Conservation (phyloP, 139 green algal genomes). For the Microglena sp. region DNA sequence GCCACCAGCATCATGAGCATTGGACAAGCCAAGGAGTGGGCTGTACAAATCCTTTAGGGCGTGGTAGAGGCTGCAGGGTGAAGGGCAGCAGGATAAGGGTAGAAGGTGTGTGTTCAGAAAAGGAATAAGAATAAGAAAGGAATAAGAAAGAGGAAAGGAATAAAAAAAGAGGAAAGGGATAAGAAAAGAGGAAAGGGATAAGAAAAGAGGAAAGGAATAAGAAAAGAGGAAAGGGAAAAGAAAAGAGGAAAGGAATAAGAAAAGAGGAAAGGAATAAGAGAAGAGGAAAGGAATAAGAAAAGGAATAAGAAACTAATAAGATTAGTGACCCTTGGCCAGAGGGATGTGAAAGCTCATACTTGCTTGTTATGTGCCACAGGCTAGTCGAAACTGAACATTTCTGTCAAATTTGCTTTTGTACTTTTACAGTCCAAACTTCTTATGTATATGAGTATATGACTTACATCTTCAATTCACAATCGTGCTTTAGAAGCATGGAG, state of each 20-base stretch:
- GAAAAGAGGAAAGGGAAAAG: neutral
- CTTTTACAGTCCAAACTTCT: too few relatives aligned
- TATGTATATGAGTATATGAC: too few relatives aligned
- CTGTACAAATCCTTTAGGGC: slow-evolving; percentile 41
- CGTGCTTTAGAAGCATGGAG: too few relatives aligned
- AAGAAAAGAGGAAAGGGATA: neutral
- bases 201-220: neutral
- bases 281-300: too few relatives aligned
- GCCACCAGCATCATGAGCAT: neutral
- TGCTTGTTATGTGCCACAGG: too few relatives aligned
- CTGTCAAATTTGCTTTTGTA: too few relatives aligned
- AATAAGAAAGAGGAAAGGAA: neutral
- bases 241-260: neutral
- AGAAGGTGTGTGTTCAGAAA: neutral
- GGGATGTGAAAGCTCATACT: too few relatives aligned
- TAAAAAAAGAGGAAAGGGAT: neutral
- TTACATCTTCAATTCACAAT: too few relatives aligned
- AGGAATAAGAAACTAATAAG: too few relatives aligned
- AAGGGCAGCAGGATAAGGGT: neutral
- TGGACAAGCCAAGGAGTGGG: slow-evolving; percentile 24
- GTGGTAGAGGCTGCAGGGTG: slow-evolving; percentile 39
- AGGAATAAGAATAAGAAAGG: neutral
- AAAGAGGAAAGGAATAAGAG: neutral
- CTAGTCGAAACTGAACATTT: too few relatives aligned
- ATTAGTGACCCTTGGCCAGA: too few relatives aligned